Conservation (phyloP, 1,139 yeast genomes). For the Kodamaea fungicola region DNA sequence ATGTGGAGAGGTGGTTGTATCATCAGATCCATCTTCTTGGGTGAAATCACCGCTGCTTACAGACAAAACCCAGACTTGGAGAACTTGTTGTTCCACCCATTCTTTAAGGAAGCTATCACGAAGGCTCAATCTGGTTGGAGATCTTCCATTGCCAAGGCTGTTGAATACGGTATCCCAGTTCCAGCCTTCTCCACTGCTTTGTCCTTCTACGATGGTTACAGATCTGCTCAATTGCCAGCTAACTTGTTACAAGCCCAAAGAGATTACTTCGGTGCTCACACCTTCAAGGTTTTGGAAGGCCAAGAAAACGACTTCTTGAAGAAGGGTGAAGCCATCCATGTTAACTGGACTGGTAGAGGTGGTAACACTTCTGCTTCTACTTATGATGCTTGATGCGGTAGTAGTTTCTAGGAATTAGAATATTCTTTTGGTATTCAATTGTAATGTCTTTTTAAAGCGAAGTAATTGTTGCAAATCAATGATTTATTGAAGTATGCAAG, state of each 20-base stretch:
- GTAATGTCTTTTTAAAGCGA: no score
- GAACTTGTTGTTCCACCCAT: slow-evolving; percentile 92
- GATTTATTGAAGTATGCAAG: no score
- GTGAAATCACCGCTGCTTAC: slow-evolving; percentile 95
- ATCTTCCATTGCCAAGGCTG: slow-evolving; percentile 73
- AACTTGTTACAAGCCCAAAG: slow-evolving; percentile 99
- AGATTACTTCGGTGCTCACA: slow-evolving; percentile 99
- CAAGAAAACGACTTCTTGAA: slow-evolving; percentile 71
- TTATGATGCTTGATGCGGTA: slow-evolving; percentile 69
- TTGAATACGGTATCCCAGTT: slow-evolving; percentile 87
- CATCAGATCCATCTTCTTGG: slow-evolving; percentile 97
- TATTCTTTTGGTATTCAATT: no score
- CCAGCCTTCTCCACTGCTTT: slow-evolving; percentile 98
- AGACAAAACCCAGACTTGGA: slow-evolving; percentile 90
- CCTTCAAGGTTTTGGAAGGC: slow-evolving; percentile 93
- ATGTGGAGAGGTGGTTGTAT: slow-evolving; percentile 99
- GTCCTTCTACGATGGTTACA: slow-evolving; percentile 98
- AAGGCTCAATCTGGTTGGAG: slow-evolving; percentile 98
- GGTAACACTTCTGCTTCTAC: slow-evolving; percentile 96
- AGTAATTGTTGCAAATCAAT: no score
- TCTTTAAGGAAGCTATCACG: slow-evolving; percentile 86
- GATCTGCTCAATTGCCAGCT: slow-evolving; percentile 94
- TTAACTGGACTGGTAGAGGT: slow-evolving; percentile 99
- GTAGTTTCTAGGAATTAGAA: no score
- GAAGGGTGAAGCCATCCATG: slow-evolving; percentile 80